Evolutionary conservation across 2,329 filamentous ascomycete genomes (phyloP).

Genomic region (Nigrograna mackinnonii): DNA sequence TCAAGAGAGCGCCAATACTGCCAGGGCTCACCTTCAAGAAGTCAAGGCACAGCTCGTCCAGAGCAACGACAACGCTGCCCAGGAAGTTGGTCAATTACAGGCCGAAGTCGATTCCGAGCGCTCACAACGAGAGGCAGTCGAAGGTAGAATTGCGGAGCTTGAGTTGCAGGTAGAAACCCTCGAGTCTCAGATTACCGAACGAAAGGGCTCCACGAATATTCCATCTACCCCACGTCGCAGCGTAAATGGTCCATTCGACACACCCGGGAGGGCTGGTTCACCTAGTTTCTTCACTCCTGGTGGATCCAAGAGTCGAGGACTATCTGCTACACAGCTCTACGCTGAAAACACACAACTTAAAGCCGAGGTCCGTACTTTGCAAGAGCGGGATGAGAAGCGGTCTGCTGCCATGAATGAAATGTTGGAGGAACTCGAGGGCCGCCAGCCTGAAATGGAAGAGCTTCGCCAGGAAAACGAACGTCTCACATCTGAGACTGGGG

Average conservation of each 20-base stretch:
- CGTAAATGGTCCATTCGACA: constrained; percentile 54
- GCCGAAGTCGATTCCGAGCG: constrained; percentile 57
- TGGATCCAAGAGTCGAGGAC: constrained; percentile 56
- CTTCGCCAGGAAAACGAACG: constrained; percentile 79
- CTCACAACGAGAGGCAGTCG: constrained; percentile 63
- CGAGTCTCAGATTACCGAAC: constrained; percentile 55
- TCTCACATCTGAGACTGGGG: constrained; percentile 77
- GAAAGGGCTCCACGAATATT: constrained; percentile 37
- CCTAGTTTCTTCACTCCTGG: constrained; percentile 58
- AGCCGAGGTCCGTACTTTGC: constrained; percentile 73
- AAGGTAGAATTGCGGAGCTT: constrained; percentile 66
- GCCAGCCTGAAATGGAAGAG: constrained; percentile 86
- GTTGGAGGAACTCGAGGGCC: constrained; percentile 80
- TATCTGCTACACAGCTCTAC: constrained; percentile 67
- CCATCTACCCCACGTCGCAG: constrained; percentile 59
- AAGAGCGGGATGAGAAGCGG: constrained; percentile 74
- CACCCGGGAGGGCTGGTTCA: constrained; percentile 54
- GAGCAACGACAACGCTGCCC: constrained; percentile 68
- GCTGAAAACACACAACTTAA: constrained; percentile 67
- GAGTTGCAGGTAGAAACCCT: constrained; percentile 66
- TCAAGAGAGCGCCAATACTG: constrained; percentile 73
- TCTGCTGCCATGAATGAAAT: constrained; percentile 81
- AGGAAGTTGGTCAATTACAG: constrained; percentile 54
- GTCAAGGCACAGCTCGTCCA: constrained; percentile 67
- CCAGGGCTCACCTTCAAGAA: constrained; percentile 71